phyloP scores from a whole-genome alignment of 208 protist species.

The Leishmania amazonensis region DNA sequence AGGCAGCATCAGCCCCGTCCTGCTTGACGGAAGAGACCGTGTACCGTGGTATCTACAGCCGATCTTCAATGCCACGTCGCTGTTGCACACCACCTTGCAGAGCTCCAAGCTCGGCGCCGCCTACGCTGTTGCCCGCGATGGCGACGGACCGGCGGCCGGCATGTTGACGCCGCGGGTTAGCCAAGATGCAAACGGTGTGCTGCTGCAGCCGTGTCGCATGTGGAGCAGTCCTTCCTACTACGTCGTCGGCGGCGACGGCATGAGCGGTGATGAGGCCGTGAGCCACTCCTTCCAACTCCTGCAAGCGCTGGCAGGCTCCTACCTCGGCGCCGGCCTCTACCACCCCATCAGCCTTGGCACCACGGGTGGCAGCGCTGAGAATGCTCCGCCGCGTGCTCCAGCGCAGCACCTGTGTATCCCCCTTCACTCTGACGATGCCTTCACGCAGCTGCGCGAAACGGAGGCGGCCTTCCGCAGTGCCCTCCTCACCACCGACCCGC shows the following conservation, averaged over 20 bases:
- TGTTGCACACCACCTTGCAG: constrained; percentile 21
- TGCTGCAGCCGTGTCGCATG: constrained; percentile 32
- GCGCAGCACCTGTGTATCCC: constrained; percentile 24
- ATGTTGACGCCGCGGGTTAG: constrained; percentile 16
- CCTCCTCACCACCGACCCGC: constrained; percentile 25
- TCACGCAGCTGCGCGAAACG: constrained; percentile 24
- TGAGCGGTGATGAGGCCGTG: constrained; percentile 16
- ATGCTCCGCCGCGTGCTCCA: not conserved
- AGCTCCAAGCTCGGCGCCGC: constrained; percentile 24
- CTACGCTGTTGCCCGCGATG: constrained; percentile 24
- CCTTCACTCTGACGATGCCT: constrained; percentile 14
- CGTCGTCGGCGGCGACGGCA: constrained; percentile 27
- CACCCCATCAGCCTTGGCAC: not conserved
- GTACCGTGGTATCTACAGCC: constrained; percentile 35
- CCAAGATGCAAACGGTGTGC: constrained; percentile 30
- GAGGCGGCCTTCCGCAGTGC: constrained; percentile 28
- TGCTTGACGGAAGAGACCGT: constrained; percentile 18
- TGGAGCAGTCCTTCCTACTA: constrained; percentile 34
- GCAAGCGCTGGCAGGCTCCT: constrained; percentile 25
- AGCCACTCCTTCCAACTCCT: constrained; percentile 28
- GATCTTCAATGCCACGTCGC: constrained; percentile 20
- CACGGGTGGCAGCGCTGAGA: not conserved
- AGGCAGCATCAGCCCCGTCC: not conserved
- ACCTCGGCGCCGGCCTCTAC: constrained; percentile 26
- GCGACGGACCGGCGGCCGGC: constrained; percentile 13